Evolutionary conservation across 2,329 filamentous ascomycete species (phyloP).

Genomic region (Achaetomium macrosporum): DNA sequence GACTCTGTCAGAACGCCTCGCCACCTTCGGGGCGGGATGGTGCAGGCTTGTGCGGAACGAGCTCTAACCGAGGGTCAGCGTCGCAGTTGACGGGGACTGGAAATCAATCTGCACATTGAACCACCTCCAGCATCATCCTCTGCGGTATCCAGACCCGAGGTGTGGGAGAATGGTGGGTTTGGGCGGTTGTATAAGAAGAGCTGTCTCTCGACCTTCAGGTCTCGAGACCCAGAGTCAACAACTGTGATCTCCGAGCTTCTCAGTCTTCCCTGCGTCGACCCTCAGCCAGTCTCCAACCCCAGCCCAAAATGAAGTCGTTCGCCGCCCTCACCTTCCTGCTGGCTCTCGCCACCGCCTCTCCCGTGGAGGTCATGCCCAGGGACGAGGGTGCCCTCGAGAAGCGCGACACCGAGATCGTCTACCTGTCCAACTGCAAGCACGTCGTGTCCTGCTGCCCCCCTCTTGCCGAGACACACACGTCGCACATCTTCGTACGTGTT

Average conservation of each 20-base stretch:
- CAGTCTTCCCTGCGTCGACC: too few relatives aligned
- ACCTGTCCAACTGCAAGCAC: slow-evolving; percentile 4
- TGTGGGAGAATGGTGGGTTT: too few relatives aligned
- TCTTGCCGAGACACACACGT: neutral
- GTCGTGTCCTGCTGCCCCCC: slow-evolving; percentile 1
- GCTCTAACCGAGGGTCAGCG: too few relatives aligned
- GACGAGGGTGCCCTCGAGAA: neutral
- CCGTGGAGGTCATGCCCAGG: neutral
- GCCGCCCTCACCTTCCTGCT: slow-evolving; percentile 1
- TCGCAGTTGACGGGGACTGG: too few relatives aligned
- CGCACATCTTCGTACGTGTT: neutral
- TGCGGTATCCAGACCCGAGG: too few relatives aligned
- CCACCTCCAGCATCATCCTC: too few relatives aligned
- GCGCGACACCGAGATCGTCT: slow-evolving; percentile 8
- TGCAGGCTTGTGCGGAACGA: too few relatives aligned
- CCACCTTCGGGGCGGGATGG: too few relatives aligned
- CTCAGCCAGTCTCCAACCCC: neutral
- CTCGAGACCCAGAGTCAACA: neutral
- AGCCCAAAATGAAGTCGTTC: slow-evolving; percentile 2
- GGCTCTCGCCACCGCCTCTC: slow-evolving; percentile 1
- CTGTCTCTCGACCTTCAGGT: neutral
- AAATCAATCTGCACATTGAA: too few relatives aligned
- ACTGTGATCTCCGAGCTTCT: neutral
- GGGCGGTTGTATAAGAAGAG: too few relatives aligned
- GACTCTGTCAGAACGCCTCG: too few relatives aligned